phyloP scores from a whole-genome alignment of 139 green algal species.

The Desmodesmus armatus region DNA sequence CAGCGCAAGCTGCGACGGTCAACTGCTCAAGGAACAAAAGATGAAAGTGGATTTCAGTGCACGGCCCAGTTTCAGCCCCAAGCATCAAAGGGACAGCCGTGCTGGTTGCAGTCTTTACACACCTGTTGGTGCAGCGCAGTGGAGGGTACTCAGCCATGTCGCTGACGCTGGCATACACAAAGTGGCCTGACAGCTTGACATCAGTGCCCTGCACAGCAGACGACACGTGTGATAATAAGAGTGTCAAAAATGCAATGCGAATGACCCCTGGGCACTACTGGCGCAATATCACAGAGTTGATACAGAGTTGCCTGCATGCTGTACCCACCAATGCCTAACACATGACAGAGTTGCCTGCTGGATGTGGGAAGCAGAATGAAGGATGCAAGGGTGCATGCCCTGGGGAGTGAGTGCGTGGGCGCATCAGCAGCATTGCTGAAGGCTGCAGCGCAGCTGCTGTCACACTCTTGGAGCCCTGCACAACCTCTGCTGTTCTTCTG shows the following conservation, averaged over 20 bases:
- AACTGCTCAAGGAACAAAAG: no score
- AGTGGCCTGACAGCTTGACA: constrained; percentile 46
- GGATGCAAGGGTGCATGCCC: no score
- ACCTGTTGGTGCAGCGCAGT: constrained; percentile 47
- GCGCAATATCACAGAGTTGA: no score
- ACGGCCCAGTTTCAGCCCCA: neutral
- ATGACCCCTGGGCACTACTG: no score
- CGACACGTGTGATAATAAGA: no score
- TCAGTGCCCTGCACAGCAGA: constrained; percentile 42
- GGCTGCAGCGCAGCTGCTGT: no score
- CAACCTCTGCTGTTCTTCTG: no score
- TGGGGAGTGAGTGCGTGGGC: no score
- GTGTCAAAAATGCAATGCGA: no score
- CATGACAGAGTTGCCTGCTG: neutral
- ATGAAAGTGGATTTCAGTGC: no score
- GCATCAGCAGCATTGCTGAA: no score
- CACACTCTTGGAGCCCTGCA: no score
- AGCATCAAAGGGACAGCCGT: neutral
- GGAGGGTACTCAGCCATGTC: constrained; percentile 33
- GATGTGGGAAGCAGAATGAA: neutral
- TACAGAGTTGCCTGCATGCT: neutral
- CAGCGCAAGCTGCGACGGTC: neutral
- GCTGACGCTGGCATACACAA: constrained; percentile 43
- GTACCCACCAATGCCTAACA: neutral
- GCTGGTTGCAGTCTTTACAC: neutral